Evolutionary conservation across 768 basidiomycete species (phyloP), one percentile per base, ranked within the genome.

Genomic region (Cyclocybe cylindracea): DNA sequence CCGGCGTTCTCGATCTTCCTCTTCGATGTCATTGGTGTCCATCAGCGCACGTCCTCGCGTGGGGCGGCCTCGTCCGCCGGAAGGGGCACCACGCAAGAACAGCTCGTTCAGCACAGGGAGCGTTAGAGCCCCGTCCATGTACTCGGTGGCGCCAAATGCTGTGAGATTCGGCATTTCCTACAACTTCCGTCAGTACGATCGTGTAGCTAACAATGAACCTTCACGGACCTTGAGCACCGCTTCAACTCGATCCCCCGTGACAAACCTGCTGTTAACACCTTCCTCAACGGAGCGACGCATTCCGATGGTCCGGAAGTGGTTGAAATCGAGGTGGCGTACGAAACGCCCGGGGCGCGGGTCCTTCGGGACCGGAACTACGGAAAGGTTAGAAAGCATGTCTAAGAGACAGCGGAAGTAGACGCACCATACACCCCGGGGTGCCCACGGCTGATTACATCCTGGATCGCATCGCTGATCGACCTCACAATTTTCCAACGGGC

Each of bases 291-390:
- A 91, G 14, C 97, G 86, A 44, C 93, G 83, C 85, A 98, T 94
- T 0, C 96, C 96, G 50, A 96, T 94, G 19, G 97, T 96, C 24
- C 95, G 85, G 76, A 99, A 99, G 66, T 96, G 94, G 61, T 93
- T 95, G 64, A 99, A 99, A 64, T 93, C 92, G 10, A 99, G 72
- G 67, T 93, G 88, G 36, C 83, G 86, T 34, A 97, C 86, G 63
- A 88, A 89, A 53, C 89, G 82, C 46, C 89, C 87, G 31, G 91
- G 85, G 48, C 85, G 79, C 48, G 88, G 80, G 65, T 90, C 89
- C 54, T 81, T 72, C 14, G 86, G 76, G 2, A 77, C 78, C 36
- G 88, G 89, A 39, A 91, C 88, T 90, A 57, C 4, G 14, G 54
- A 39, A 53, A 18, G 57, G 34, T 56, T 40, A 44, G 39, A 39